A percentile compares a stretch with the other conserved stretches of the same genome.
phyloP scores from a whole-genome alignment of 768 basidiomycete genomes.

The Rhodotorula taiwanensis region DNA sequence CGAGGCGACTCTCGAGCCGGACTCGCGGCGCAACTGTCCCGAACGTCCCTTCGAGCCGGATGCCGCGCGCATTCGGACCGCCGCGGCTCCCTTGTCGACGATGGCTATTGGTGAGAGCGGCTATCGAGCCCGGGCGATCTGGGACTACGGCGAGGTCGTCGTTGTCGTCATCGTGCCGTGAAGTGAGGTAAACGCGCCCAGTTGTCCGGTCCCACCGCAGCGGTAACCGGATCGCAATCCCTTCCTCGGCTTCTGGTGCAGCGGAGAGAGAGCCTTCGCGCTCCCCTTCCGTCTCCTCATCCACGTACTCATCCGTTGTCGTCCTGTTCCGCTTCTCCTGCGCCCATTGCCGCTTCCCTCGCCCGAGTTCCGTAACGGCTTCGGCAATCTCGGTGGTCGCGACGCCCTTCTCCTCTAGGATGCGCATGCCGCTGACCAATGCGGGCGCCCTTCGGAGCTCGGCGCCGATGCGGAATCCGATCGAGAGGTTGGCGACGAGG shows the following conservation, averaged over 20 bases:
- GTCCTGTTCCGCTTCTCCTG: background rate
- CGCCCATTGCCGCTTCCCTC: background rate
- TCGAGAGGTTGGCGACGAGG: conserved; percentile 3
- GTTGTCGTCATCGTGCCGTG: background rate
- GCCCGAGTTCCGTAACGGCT: background rate
- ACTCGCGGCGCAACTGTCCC: conserved; percentile 14
- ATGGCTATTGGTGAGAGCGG: background rate
- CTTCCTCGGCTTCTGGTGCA: too few species aligned
- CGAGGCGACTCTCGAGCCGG: conserved; percentile 14
- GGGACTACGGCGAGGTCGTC: background rate
- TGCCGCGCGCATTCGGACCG: background rate
- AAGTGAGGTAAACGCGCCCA: background rate
- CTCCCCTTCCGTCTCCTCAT: background rate
- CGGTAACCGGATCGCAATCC: conserved; percentile 4
- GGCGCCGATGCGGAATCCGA: background rate
- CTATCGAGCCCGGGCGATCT: too few species aligned
- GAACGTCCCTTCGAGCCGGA: conserved; percentile 24
- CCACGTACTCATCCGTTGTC: background rate
- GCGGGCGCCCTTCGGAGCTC: background rate
- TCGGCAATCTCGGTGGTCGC: background rate
- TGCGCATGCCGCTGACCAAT: background rate
- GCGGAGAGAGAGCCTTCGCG: background rate
- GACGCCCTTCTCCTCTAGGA: background rate
- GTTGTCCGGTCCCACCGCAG: background rate
- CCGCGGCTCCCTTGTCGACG: background rate